Evolutionary conservation across 2,329 filamentous ascomycete species (phyloP).

Genomic region (Fusarium poae): DNA sequence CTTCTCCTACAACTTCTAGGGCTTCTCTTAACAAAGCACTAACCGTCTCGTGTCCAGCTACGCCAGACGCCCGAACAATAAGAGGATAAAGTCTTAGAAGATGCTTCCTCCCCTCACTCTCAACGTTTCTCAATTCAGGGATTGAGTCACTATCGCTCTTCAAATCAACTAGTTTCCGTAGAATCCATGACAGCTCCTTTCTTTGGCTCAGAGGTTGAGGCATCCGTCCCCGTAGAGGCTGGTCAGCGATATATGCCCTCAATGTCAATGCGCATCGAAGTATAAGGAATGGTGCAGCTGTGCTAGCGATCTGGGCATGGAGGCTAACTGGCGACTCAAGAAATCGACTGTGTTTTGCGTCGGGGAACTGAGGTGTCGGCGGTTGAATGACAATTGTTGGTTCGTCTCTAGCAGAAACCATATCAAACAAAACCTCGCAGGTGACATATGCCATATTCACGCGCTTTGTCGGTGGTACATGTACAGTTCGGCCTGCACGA

Average conservation of each 20-base stretch:
- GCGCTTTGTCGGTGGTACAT: constrained; percentile 73
- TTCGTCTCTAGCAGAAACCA: constrained; percentile 65
- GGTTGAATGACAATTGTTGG: constrained; percentile 56
- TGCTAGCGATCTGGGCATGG: constrained; percentile 75
- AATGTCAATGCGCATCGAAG: constrained; percentile 83
- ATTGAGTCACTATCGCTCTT: constrained; percentile 78
- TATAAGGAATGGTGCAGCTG: constrained; percentile 84
- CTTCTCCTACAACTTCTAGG: constrained; percentile 71
- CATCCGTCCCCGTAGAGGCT: constrained; percentile 88
- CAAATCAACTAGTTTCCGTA: constrained; percentile 75
- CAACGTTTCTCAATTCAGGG: constrained; percentile 64
- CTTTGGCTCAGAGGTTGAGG: constrained; percentile 87
- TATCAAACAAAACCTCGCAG: constrained; percentile 80
- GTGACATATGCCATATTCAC: constrained; percentile 83
- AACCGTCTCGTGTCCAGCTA: constrained; percentile 71
- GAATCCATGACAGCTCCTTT: constrained; percentile 79
- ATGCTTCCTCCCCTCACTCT: constrained; percentile 76
- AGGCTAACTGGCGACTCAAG: constrained; percentile 50
- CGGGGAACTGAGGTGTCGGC: constrained; percentile 60
- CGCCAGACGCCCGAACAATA: constrained; percentile 72
- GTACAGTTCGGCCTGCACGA: constrained; percentile 79
- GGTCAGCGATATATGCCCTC: constrained; percentile 89
- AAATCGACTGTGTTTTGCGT: constrained; percentile 41
- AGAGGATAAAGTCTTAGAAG: constrained; percentile 85
- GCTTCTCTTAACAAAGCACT: constrained; percentile 69